Base-by-base conservation (phyloP, 2,329 filamentous ascomycete species). In the Colletotrichum sp. region DNA sequence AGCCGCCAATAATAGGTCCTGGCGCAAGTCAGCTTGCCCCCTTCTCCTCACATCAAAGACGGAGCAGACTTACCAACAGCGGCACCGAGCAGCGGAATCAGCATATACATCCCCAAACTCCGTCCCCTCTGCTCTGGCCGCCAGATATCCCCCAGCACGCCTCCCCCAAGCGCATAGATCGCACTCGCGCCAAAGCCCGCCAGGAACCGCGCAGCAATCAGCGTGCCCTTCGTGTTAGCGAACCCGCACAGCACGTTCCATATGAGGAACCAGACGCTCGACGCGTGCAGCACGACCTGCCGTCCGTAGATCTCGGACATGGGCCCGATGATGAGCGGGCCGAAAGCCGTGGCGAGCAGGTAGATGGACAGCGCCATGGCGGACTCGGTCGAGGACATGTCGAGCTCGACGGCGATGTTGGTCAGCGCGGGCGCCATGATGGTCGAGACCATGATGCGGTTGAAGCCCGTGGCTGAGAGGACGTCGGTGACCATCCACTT, bases 401-500 rank as follows among this genome's bases (percentile, higher is more conserved):
- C 59, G 14, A 93, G 83, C 52, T 92, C 89, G 2, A 80, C 79
- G 7, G 87, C 85, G 60, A 93, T 89, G 2, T 85, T 79, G 2
- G 84, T 78, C 30, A 93, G 78, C 0, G 87, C 88, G 0, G 88
- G 88, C 0, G 89, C 88, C 82, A 90, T 87, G 79, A 90, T 89
- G 1, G 88, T 89, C 5, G 87, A 89, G 0, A 89, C 86, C 77
- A 90, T 84, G 74, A 90, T 89, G 12, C 87, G 86, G 60, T 88
- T 89, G 78, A 90, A 89, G 9, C 87, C 88, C 0, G 87, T 88
- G 4, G 85, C 85, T 0, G 88, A 89, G 1, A 90, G 83, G 5
- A 89, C 84, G 64, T 87, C 80, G 4, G 88, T 90, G 12, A 88
- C 86, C 0, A 83, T 83, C 89, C 89, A 90, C 80, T 90, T 90